A percentile compares a stretch with the other conserved stretches of the same genome.
phyloP scores from a whole-genome alignment of 2,329 filamentous ascomycete genomes.

The Ophiostoma pallidulum region DNA sequence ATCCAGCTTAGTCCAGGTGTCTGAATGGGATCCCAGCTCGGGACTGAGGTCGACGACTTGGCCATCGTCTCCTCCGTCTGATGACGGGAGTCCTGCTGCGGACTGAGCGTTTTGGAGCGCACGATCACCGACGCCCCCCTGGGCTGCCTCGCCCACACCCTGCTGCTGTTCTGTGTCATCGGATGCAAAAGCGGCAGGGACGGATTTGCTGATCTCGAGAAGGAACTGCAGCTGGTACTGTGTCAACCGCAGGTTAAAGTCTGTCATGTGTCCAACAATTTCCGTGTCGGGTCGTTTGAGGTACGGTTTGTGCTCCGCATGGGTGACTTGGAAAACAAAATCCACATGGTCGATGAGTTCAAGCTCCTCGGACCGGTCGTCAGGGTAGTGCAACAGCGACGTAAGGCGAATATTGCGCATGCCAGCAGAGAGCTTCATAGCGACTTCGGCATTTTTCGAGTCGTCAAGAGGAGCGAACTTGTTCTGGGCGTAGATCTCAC shows the following conservation, averaged over 20 bases:
- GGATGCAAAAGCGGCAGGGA: slow-evolving; percentile 71
- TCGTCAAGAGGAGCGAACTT: slow-evolving; percentile 81
- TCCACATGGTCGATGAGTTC: slow-evolving; percentile 98
- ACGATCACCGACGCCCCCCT: slow-evolving; percentile 59
- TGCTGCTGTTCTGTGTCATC: slow-evolving; percentile 52
- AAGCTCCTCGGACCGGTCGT: slow-evolving; percentile 67
- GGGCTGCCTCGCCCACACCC: slow-evolving; percentile 57
- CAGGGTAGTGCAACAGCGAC: slow-evolving; percentile 74
- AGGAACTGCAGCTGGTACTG: slow-evolving; percentile 87
- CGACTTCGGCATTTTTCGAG: slow-evolving; percentile 58
- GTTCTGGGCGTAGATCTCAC: slow-evolving; percentile 96
- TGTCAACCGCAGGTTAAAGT: slow-evolving; percentile 81
- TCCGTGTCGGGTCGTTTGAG: slow-evolving; percentile 81
- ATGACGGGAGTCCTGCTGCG: slow-evolving; percentile 21
- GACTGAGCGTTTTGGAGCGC: slow-evolving; percentile 41
- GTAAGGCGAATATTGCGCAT: slow-evolving; percentile 88
- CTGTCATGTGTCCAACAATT: slow-evolving; percentile 83
- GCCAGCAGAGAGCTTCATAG: slow-evolving; percentile 83
- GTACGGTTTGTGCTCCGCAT: slow-evolving; percentile 73
- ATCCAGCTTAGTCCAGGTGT: slow-evolving; percentile 88
- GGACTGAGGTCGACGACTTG: slow-evolving; percentile 50
- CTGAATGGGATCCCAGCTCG: slow-evolving; percentile 57
- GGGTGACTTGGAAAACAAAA: slow-evolving; percentile 82
- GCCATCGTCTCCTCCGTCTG: slow-evolving; percentile 24
- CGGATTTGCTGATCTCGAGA: slow-evolving; percentile 75